These are phyloP conservation scores for Suillus cothurnatus DNA, from an alignment of 768 basidiomycete species.

Conservation along the genomic window DNA sequence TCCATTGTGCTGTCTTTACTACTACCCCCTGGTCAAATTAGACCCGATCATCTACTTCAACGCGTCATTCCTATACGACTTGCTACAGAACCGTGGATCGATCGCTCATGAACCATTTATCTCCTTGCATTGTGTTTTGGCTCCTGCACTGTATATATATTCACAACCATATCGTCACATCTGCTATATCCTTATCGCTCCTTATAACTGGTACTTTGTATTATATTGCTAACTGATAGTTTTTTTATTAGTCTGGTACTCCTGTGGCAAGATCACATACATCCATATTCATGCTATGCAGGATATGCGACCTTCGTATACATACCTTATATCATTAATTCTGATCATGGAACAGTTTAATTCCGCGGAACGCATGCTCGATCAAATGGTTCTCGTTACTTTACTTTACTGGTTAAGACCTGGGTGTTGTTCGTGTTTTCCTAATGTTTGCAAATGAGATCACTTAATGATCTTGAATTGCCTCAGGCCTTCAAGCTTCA, in stretches of 20 bases:
- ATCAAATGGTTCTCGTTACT: too few relatives aligned
- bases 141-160: neutral
- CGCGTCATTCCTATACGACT: constrained; percentile 59
- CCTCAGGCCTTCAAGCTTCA: too few relatives aligned
- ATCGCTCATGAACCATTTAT: constrained; percentile 23
- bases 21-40: constrained; percentile 37
- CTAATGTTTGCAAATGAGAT: too few relatives aligned
- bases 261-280: neutral
- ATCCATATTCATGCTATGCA: neutral
- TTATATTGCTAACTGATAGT: neutral
- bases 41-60: constrained; percentile 39
- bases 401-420: too few relatives aligned
- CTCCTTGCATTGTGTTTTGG: neutral
- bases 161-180: neutral
- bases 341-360: neutral
- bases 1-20: constrained; percentile 55
- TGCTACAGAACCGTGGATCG: constrained; percentile 59
- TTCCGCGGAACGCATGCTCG: too few relatives aligned
- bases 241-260: neutral
- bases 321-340: neutral
- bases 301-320: neutral
- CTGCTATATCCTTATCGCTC: constrained; percentile 2
- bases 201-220: neutral
- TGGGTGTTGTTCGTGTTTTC: too few relatives aligned
- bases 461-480: too few relatives aligned